These are phyloP conservation scores for Citrus australasica DNA, from an alignment of 345 rosid species.

Conservation along the genomic window DNA sequence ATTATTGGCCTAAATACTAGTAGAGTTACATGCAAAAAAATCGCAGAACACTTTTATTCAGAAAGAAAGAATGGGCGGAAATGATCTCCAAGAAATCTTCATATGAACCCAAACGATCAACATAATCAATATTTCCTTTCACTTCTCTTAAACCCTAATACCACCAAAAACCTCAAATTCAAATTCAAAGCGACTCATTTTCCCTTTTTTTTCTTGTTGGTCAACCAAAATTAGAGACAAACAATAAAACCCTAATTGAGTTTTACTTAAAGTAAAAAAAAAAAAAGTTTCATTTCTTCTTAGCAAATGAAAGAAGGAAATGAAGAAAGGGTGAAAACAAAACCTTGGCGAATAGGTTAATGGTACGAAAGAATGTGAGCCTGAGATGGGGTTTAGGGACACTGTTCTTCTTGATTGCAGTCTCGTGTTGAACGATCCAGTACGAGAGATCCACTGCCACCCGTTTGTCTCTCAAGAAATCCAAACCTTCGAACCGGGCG, in stretches of 20 bases:
- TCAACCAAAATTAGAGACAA: neutral
- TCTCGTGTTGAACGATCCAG: conserved; percentile 88
- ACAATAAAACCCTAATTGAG: neutral
- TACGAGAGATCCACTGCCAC: conserved; percentile 87
- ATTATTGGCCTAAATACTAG: neutral
- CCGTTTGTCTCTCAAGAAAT: conserved; percentile 62
- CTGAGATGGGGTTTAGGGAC: conserved; percentile 63
- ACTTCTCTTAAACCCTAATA: neutral
- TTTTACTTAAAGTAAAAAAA: neutral
- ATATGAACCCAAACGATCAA: neutral
- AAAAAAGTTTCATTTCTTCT: neutral
- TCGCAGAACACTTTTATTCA: neutral
- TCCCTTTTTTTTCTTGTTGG: neutral
- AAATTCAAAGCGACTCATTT: neutral
- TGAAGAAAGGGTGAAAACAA: neutral
- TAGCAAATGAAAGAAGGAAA: neutral
- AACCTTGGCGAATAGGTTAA: conserved; percentile 87
- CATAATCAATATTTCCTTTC: neutral
- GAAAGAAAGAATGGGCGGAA: neutral
- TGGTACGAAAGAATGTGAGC: conserved; percentile 85
- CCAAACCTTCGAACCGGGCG: conserved; percentile 49
- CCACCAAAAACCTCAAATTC: neutral
- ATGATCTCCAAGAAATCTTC: neutral
- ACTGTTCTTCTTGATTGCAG: conserved; percentile 44
- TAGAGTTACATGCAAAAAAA: too few relatives aligned